phyloP scores from a whole-genome alignment of 2,329 filamentous ascomycete species.

The Sphaerulina musiva region DNA sequence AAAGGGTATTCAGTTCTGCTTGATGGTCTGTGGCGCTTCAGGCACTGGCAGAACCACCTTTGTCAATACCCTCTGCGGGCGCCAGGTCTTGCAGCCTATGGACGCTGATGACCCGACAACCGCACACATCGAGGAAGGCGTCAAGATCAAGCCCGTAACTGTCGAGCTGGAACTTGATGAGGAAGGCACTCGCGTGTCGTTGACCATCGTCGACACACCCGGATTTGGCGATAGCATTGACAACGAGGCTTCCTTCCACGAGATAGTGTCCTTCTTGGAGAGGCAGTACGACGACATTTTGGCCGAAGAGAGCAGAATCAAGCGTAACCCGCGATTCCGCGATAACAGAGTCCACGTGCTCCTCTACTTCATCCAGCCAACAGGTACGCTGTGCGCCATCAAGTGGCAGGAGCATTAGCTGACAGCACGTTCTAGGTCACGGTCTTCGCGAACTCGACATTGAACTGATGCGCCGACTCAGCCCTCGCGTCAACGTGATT shows the following conservation, averaged over 20 bases:
- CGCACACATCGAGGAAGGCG: constrained; percentile 90
- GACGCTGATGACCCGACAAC: constrained; percentile 83
- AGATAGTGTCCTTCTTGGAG: constrained; percentile 97
- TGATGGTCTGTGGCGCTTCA: constrained; percentile 99
- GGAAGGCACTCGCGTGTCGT: constrained; percentile 93
- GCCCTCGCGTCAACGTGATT: constrained; percentile 96
- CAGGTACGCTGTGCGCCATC: constrained; percentile 47
- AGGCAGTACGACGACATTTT: constrained; percentile 99
- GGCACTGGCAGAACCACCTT: constrained; percentile 98
- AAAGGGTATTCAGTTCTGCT: constrained; percentile 99
- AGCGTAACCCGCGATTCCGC: constrained; percentile 99
- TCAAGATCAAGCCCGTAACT: constrained; percentile 97
- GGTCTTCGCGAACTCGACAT: constrained; percentile 98
- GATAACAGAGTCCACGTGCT: constrained; percentile 98
- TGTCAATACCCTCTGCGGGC: constrained; percentile 97
- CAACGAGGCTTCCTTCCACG: constrained; percentile 89
- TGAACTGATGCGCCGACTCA: constrained; percentile 98
- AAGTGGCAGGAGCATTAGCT: constrained; percentile 2
- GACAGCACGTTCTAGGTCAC: constrained; percentile 18
- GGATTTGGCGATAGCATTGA: constrained; percentile 99
- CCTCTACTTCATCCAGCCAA: constrained; percentile 98
- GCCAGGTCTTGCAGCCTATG: constrained; percentile 83
- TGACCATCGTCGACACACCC: constrained; percentile 97
- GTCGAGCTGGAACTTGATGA: constrained; percentile 96
- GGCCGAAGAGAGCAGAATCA: constrained; percentile 98